Evolutionary conservation across 2,329 filamentous ascomycete species (phyloP).

Genomic region (Fusarium nanum): DNA sequence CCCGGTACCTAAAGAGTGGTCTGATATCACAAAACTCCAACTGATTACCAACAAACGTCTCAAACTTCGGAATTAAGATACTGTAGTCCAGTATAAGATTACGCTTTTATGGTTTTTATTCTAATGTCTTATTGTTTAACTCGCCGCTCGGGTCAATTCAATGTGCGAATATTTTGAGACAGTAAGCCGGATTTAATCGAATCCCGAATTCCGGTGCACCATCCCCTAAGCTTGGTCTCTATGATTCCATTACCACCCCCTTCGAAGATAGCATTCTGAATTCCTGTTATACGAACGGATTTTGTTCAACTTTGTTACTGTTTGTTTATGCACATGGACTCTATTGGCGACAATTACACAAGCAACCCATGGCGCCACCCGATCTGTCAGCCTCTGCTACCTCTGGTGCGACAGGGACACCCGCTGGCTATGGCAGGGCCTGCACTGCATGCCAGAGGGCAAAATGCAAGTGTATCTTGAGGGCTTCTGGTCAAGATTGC

Average conservation of each 20-base stretch:
- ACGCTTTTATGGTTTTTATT: background rate
- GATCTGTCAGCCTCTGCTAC: constrained; percentile 19
- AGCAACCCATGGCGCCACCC: constrained; percentile 41
- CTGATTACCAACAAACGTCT: background rate
- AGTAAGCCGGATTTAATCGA: constrained; percentile 26
- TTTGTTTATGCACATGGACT: constrained; percentile 1
- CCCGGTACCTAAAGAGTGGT: background rate
- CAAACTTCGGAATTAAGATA: background rate
- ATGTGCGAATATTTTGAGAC: background rate
- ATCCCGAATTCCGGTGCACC: constrained; percentile 18
- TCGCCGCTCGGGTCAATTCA: constrained; percentile 6
- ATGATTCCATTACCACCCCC: constrained; percentile 7
- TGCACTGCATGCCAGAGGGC: constrained; percentile 61
- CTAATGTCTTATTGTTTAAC: background rate
- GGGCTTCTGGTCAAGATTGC: constrained; percentile 48
- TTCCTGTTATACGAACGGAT: constrained; percentile 32
- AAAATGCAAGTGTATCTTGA: constrained; percentile 62
- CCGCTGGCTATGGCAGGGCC: constrained; percentile 57
- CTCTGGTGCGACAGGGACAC: constrained; percentile 38
- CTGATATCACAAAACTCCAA: background rate
- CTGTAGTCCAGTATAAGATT: background rate
- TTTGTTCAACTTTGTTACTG: constrained; percentile 15
- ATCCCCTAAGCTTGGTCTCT: constrained; percentile 23
- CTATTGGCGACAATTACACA: constrained; percentile 5
- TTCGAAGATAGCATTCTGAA: constrained; percentile 14